phyloP scores from a whole-genome alignment of 2,329 filamentous ascomycete genomes.

The Nemania abortiva region DNA sequence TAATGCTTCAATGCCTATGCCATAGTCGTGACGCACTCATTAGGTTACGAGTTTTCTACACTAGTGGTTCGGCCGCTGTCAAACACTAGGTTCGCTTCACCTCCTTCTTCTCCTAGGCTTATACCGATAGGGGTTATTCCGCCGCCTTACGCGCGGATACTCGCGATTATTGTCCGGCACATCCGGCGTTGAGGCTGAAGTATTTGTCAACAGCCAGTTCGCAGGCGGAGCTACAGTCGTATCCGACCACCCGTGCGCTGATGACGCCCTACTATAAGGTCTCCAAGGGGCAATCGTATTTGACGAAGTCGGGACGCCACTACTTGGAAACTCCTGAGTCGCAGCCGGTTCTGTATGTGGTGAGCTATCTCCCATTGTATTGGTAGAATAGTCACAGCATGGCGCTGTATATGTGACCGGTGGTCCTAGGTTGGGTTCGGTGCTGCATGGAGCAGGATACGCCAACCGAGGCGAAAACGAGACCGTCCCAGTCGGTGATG shows the following conservation, averaged over 20 bases:
- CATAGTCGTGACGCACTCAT: background rate
- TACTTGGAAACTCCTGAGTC: background rate
- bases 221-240: background rate
- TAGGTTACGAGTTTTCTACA: too few species aligned
- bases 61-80: too few species aligned
- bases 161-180: background rate
- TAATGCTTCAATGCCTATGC: background rate
- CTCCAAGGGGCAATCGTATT: background rate
- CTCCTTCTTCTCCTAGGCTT: background rate
- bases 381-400: too few species aligned
- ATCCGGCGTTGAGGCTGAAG: background rate
- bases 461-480: background rate
- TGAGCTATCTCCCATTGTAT: background rate
- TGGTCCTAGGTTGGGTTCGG: background rate
- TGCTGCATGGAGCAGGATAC: background rate
- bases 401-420: background rate
- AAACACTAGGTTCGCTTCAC: background rate
- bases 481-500: constrained; percentile 6
- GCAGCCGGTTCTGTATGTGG: background rate
- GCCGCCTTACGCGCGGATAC: background rate
- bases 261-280: too few species aligned
- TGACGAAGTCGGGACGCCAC: background rate
- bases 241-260: background rate
- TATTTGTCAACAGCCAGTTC: background rate
- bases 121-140: background rate